Base-by-base conservation (phyloP, 2,329 filamentous ascomycete genomes). In the Phaeosphaeria sp. region DNA sequence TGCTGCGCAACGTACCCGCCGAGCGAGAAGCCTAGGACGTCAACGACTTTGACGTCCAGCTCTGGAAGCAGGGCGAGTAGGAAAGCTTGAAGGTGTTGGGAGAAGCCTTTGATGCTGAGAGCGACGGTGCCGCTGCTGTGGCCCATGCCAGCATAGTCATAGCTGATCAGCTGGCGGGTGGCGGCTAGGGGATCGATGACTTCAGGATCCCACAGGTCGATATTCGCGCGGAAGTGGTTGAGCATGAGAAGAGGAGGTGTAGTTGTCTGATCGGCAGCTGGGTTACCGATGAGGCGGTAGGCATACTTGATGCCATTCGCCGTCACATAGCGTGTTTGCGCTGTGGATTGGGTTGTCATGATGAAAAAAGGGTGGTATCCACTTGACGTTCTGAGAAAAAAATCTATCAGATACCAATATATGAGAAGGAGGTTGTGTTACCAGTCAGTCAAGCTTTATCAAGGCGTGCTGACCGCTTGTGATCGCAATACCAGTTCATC, bases 21-120 rank as follows among this genome's bases (percentile, higher is more conserved):
- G 77, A 85, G 81, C 9, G 80, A 83, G 67, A 82, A 85, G 1
- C 83, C 83, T 42, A 84, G 55, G 7, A 85, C 60, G 56, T 85
- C 82, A 47, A 79, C 72, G 49, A 78, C 64, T 0, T 54, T 30
- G n/a, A 82, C 60, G 1, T 53, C 51, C 15, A 81, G 57, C 2
- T 73, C 68, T 0, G 53, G 22, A 11, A 77, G 55, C 30, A 80
- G 58, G 13, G 53, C 54, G 15, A 64, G 57, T 11, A 64, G 57
- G 21, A 63, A 50, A 43, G 63, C 61, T 6, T 78, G 78, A 59
- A 80, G 77, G 2, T 71, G 75, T 27, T 59, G 56, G 24, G 79
- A 73, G 17, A 78, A 74, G n/a, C 76, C 68, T 6, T 78, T 77
- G 1, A 83, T 77, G n/a, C 40, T 43, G n/a, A 11, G 40, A 6